phyloP scores from a whole-genome alignment of 768 basidiomycete genomes.

The Mycena pura region DNA sequence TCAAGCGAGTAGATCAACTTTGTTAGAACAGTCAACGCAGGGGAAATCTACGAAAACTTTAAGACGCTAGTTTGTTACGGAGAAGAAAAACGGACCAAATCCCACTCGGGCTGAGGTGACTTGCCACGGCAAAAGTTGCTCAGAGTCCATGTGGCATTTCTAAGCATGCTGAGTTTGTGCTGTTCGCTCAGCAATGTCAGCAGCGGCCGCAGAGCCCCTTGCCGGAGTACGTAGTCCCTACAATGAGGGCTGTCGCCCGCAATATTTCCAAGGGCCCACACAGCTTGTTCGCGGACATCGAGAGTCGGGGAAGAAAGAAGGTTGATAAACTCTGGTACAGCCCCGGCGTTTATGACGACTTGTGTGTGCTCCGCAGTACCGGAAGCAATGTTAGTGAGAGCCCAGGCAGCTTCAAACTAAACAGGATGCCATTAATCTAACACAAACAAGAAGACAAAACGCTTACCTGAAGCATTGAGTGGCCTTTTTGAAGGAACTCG shows the following conservation, averaged over 20 bases:
- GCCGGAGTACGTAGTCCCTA: slow-evolving; percentile 93
- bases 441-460: not conserved
- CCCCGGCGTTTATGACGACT: slow-evolving; percentile 93
- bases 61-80: slow-evolving; percentile 5
- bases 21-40: slow-evolving; percentile 94
- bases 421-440: not conserved
- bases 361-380: slow-evolving; percentile 99
- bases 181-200: slow-evolving; percentile 90
- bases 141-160: slow-evolving; percentile 98
- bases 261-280: slow-evolving; percentile 99
- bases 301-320: slow-evolving; percentile 92
- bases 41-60: slow-evolving; percentile 78
- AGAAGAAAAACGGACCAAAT: slow-evolving; percentile 66
- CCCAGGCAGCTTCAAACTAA: slow-evolving; percentile 98
- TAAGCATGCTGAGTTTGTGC: slow-evolving; percentile 98
- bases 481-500: slow-evolving; percentile 83
- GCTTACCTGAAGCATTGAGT: slow-evolving; percentile 84
- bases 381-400: slow-evolving; percentile 96
- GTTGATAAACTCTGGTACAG: slow-evolving; percentile 97
- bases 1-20: slow-evolving; percentile 99
- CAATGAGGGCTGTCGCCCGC: slow-evolving; percentile 98
- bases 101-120: slow-evolving; percentile 97
- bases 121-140: slow-evolving; percentile 99
- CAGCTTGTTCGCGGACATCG: slow-evolving; percentile 98
- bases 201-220: slow-evolving; percentile 93